Base-by-base conservation (phyloP, 441 rosid species). In the Erodium texanum region DNA sequence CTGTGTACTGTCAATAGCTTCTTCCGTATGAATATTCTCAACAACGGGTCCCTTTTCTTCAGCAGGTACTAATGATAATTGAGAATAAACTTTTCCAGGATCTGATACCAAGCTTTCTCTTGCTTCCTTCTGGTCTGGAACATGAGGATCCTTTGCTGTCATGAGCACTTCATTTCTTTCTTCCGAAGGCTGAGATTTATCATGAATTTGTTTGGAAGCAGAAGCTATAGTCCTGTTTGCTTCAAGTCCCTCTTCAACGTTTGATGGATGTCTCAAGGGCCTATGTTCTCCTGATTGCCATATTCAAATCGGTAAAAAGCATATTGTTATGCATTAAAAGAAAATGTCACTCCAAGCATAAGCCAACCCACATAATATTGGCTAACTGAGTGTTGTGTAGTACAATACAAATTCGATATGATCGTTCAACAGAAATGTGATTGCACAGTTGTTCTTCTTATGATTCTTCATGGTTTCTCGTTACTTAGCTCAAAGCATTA, bases 1-100 rank as follows among this genome's bases (percentile, higher is more conserved):
- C 70, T 74, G 82, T 23, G 54, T 66, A 76, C 66, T 76, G 20
- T 74, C 79, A 65, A 64, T 62, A 20, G 76, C 76, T 75, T 73
- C 83, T 38, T 78, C 66, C 2, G 45, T 36, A 67, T 70, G 74
- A 50, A 73, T 64, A 66, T 64, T 77, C 65, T 73, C 72, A 34
- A 50, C 67, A 63, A 52, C 38, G 12, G 78, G 73, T 71, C 79
- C 87, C 68, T 79, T 73, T 78, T 73, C 77, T 70, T 85, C 85
- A 66, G 62, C 65, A 61, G 77, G 64, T 15, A 48, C 73, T 38
- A 66, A 0, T 66, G 80, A 61, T 5, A 81, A 70, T 69, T 85
- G 81, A 74, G 83, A 62, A 59, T 83, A 82, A 68, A 56, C 76
- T 81, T 81, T 82, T 58, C 68, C 74, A 64, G 68, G 66, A 62